phyloP scores from a whole-genome alignment of 805 yeast genomes.

The Saccharomycopsis capsularis region DNA sequence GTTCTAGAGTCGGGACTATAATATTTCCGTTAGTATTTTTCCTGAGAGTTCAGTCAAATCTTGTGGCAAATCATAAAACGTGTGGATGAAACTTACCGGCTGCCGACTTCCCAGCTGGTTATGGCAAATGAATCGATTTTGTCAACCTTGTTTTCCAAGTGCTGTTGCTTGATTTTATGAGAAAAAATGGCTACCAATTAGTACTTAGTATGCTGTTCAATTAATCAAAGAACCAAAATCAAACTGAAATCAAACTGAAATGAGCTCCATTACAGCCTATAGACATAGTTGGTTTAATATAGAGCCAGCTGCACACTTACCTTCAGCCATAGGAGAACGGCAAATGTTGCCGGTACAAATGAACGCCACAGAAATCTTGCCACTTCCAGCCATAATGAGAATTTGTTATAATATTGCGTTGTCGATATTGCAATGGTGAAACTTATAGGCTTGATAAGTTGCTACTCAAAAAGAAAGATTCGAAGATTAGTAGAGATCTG shows the following conservation, averaged over 20 bases:
- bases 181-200: constrained; percentile 13
- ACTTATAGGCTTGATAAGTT: no score
- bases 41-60: background rate
- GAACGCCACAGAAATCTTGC: constrained; percentile 10
- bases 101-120: constrained; percentile 17
- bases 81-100: background rate
- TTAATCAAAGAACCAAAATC: no score
- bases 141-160: constrained; percentile 3
- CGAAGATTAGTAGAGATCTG: no score
- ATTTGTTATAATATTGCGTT: no score
- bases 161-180: constrained; percentile 9
- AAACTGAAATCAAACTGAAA: no score
- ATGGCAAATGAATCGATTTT: constrained; percentile 16
- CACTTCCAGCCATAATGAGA: background rate
- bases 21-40: background rate
- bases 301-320: background rate
- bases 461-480: no score
- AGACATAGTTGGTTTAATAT: no score
- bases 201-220: no score
- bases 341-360: constrained; percentile 20
- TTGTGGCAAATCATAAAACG: background rate
- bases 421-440: no score
- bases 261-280: no score
- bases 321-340: constrained; percentile 20
- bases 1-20: constrained; percentile 14